Conservation (phyloP, 768 basidiomycete species). For the Flagelloscypha sp. region DNA sequence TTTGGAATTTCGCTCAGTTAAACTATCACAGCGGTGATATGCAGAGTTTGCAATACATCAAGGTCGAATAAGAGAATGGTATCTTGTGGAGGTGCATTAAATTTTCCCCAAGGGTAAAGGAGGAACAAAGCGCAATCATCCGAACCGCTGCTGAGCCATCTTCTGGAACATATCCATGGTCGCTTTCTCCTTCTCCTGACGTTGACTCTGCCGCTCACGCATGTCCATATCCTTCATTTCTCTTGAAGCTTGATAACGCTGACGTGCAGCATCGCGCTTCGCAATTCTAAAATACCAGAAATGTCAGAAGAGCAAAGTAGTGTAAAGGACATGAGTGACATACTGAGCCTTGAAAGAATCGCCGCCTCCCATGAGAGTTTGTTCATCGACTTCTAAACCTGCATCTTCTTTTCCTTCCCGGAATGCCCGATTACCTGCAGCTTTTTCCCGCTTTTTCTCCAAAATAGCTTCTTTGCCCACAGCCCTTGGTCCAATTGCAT, state of each 20-base stretch:
- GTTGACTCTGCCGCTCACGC: conserved; percentile 54
- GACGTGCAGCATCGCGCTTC: conserved; percentile 63
- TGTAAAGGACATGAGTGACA: conserved; percentile 15
- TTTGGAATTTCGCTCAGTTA: no score
- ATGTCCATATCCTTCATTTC: conserved; percentile 44
- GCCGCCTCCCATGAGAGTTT: conserved; percentile 72
- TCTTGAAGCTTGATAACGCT: conserved; percentile 49
- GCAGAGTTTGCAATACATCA: no score
- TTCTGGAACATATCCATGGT: conserved; percentile 98
- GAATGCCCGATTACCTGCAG: conserved; percentile 65
- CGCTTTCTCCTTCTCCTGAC: conserved; percentile 76
- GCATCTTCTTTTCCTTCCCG: conserved; percentile 69
- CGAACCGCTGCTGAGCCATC: conserved; percentile 82
- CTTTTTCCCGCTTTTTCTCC: conserved; percentile 73
- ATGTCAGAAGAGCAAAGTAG: conserved; percentile 5
- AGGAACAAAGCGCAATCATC: conserved; percentile 44
- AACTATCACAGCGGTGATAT: no score
- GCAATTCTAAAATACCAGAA: conserved; percentile 45
- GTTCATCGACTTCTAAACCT: conserved; percentile 71
- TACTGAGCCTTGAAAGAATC: conserved; percentile 79
- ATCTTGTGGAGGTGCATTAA: background rate
- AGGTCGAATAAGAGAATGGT: no score
- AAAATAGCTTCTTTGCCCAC: conserved; percentile 79
- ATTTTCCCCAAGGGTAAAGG: no score
- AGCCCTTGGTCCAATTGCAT: conserved; percentile 70